These are phyloP conservation scores for Prunus persica DNA, from an alignment of 306 rosid species.

Conservation along the genomic window Prunus_persica_NCBIv2 NC_034009.1:45697001-45697500, in stretches of 20 bases:
- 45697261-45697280: conserved; percentile 43
- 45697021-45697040: conserved; percentile 66
- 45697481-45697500: conserved; percentile 26
- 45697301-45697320: conserved; percentile 21
- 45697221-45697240: conserved; percentile 67
- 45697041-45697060: conserved; percentile 55
- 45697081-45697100: conserved; percentile 74
- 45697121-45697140: conserved; percentile 58
- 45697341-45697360: conserved; percentile 57
- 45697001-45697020: conserved; percentile 98
- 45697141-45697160: conserved; percentile 59
- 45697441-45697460: conserved; percentile 23
- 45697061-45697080: conserved; percentile 78
- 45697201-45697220: conserved; percentile 74
- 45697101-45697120: conserved; percentile 59
- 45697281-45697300: conserved; percentile 38
- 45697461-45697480: conserved; percentile 38
- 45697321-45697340: conserved; percentile 33
- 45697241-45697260: conserved; percentile 32
- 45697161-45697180: conserved; percentile 61
- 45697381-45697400: conserved; percentile 71
- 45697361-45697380: conserved; percentile 89
- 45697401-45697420: conserved; percentile 73
- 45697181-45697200: conserved; percentile 48
- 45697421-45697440: conserved; percentile 41